phyloP scores from a whole-genome alignment of 768 basidiomycete species.

The Cantharellus anzutake region DNA sequence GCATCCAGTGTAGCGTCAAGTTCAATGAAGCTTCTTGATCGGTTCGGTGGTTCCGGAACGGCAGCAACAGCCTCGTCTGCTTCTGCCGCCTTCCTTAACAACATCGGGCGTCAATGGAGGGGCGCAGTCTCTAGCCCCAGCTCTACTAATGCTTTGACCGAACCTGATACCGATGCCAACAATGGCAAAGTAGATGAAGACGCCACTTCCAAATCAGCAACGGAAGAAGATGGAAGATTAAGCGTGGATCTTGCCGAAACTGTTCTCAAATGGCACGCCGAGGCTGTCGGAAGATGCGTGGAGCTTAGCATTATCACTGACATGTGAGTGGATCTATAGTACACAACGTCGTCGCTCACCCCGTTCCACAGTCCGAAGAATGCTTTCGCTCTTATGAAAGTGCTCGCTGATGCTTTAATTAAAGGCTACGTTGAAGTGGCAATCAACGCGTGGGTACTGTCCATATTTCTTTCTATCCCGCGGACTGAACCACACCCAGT shows the following conservation, averaged over 20 bases:
- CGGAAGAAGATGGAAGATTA: constrained; percentile 66
- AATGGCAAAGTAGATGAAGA: constrained; percentile 25
- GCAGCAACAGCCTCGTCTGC: constrained; percentile 60
- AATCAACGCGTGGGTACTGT: constrained; percentile 68
- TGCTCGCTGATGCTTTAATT: constrained; percentile 73
- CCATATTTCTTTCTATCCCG: not conserved
- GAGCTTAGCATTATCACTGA: constrained; percentile 71
- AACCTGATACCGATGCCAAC: constrained; percentile 12
- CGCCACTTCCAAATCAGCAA: constrained; percentile 11
- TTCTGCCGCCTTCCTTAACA: constrained; percentile 74
- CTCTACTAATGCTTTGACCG: not conserved
- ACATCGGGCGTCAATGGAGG: constrained; percentile 42
- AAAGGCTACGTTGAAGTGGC: constrained; percentile 78
- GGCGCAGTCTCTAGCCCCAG: not conserved
- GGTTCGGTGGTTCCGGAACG: constrained; percentile 20
- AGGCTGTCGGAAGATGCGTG: constrained; percentile 85
- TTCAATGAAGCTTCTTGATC: constrained; percentile 4
- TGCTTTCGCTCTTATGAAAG: constrained; percentile 60
- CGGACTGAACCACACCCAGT: constrained; percentile 20
- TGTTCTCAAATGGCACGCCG: constrained; percentile 96
- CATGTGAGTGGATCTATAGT: constrained; percentile 36
- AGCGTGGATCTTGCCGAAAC: constrained; percentile 62
- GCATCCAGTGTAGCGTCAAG: constrained; percentile 12
- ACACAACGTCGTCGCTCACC: not conserved
- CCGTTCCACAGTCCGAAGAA: constrained; percentile 55